Evolutionary conservation across 257 asterid species (phyloP), one percentile per base, ranked within the genome.

Genomic region (Fraxinus quadrangulata): DNA sequence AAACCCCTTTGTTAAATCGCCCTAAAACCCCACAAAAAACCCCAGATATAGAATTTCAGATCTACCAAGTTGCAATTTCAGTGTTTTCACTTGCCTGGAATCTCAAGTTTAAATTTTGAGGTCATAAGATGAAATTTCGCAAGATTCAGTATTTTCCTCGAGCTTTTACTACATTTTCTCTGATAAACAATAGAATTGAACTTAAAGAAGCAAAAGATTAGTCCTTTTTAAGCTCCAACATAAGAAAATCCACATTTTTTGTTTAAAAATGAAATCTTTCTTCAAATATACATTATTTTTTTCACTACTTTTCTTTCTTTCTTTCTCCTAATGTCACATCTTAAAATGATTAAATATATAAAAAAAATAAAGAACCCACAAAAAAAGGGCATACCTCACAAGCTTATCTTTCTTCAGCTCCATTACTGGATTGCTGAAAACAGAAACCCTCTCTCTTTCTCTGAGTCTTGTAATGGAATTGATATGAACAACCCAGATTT

Each of bases 331-430:
- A 63, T 24, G n/a, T 54, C 65, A 72, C 14, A 9, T 70, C 80
- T 49, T 68, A 19, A 31, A 24, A 68, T 24, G 34, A 74, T 67
- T 67, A 47, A 31, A 49, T 54, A 77, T 36, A 17, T 59, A 4
- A 10, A 17, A 51, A 21, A 72, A 31, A 4, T 40, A 40, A 47
- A 17, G 2, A 72, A 80, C 67, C 78, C 79, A 16, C 14, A 14
- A 47, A 36, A 33, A 65, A 81, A 67, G 69, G 69, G 33, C 87
- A 80, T 85, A 92, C 98, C 98, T 92, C 71, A 94, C 96, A 49
- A 86, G 88, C 92, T 85, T 94, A 78, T 90, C 96, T 75, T 85
- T 87, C 84, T 92, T 94, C 77, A 84, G 76, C 79, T 90, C 92
- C 96, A 89, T 88, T 73, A 73, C 75, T 68, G 78, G 54, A 23